A percentile compares a stretch with the other conserved stretches of the same genome.
These are phyloP conservation scores for Grosmannia penicillata DNA, from an alignment of 2,329 filamentous ascomycete species.

Conservation along the genomic window DNA sequence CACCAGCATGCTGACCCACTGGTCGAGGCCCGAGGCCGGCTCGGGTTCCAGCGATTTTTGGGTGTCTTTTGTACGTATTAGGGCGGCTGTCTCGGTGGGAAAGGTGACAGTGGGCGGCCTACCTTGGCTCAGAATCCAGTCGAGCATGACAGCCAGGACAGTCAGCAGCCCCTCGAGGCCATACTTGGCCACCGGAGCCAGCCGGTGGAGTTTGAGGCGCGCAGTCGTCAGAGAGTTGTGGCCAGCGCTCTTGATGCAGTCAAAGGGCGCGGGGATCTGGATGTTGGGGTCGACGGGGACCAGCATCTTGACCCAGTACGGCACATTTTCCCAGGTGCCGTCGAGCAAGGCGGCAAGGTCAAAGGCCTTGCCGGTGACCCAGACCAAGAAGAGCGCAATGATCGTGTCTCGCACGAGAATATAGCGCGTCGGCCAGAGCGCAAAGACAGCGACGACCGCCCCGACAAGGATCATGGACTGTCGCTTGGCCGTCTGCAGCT, in stretches of 20 bases:
- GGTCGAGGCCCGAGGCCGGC: not conserved
- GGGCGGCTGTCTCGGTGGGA: no score
- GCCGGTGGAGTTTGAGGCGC: not conserved
- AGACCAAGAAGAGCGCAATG: not conserved
- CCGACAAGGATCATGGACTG: not conserved
- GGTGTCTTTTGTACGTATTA: not conserved
- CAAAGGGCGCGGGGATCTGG: not conserved
- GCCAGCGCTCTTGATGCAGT: not conserved
- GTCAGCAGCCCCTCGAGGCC: not conserved
- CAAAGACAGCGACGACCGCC: not conserved
- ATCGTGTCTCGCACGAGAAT: not conserved
- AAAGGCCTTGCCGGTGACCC: not conserved
- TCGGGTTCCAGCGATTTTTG: not conserved
- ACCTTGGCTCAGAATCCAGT: conserved; percentile 1
- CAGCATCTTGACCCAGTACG: conserved; percentile 1
- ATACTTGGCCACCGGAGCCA: not conserved
- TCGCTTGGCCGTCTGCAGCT: not conserved
- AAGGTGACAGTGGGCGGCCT: not conserved
- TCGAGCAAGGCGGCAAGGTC: not conserved
- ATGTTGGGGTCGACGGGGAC: not conserved
- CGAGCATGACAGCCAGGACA: not conserved
- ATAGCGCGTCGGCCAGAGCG: not conserved
- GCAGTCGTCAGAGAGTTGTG: not conserved
- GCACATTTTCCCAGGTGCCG: not conserved
- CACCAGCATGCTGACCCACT: not conserved